A percentile compares a stretch with the other conserved stretches of the same genome.
Evolutionary conservation across 2,329 filamentous ascomycete genomes (phyloP).

Genomic region (Sphaerulina populicola): DNA sequence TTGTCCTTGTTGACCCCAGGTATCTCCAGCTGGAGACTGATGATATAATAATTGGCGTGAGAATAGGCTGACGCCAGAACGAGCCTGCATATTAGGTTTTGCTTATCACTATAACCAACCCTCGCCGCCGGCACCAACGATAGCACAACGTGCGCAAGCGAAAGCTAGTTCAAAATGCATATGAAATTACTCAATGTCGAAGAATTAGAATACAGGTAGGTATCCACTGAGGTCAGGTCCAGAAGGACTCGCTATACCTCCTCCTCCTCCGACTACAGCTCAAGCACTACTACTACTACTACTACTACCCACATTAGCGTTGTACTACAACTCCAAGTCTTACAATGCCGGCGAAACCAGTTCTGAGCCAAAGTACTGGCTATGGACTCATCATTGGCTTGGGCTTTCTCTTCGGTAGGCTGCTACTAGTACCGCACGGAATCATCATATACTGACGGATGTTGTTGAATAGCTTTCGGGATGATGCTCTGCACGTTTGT

Average conservation of each 20-base stretch:
- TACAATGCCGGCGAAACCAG: not conserved
- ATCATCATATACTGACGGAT: not conserved
- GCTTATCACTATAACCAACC: not conserved
- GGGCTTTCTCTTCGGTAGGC: constrained; percentile 35
- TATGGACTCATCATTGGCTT: constrained; percentile 69
- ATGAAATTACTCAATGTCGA: not conserved
- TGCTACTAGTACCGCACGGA: not conserved
- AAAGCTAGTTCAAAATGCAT: not conserved
- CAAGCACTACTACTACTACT: not conserved
- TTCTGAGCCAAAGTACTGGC: constrained; percentile 40
- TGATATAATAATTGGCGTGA: not conserved
- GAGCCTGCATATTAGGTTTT: not conserved
- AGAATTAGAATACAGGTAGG: not conserved
- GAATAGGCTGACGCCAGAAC: not conserved
- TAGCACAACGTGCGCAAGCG: not conserved
- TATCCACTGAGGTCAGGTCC: too few relatives aligned
- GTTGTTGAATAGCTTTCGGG: constrained; percentile 48
- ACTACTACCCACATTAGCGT: not conserved
- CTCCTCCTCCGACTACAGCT: too few relatives aligned
- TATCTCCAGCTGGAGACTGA: not conserved
- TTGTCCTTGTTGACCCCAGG: not conserved
- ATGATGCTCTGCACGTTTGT: constrained; percentile 38
- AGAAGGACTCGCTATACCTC: too few relatives aligned
- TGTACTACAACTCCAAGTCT: not conserved
- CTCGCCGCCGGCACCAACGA: not conserved